Base-by-base conservation (phyloP, 371 early-diverging fungal species). In the Funneliformis caledonium region DNA sequence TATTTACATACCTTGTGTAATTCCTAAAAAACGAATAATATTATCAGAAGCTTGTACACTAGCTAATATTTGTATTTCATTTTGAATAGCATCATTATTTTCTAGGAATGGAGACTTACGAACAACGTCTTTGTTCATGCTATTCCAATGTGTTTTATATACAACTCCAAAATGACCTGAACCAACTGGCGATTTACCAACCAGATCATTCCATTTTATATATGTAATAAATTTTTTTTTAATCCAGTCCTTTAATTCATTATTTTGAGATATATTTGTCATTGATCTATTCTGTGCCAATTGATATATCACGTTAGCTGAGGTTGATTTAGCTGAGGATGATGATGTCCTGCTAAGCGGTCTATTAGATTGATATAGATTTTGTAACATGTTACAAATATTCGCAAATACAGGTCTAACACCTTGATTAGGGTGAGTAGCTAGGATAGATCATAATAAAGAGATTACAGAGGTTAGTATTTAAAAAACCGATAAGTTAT, bases 21-120 rank as follows among this genome's bases (percentile, higher is more conserved):
- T 65, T 37, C 65, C 65, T 65, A 65, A 10, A 65, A 65, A 14
- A 33, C 65, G 65, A 65, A 33, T 65, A 10, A 65, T 65, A 65
- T 65, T 65, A 2, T 65, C 37, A 65, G 33, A 65, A 5, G 16
- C 37, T 3, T 65, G 33, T 11, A 2, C 26, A 4, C 2, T 65
- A 33, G 9, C 3, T 33, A 33, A 33, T n/a, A 65, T 65, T 65
- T 65, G 10, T 65, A 65, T 31, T 10, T 65, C 65, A 3, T 65
- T 11, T 65, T 33, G 33, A 65, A 65, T 10, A 14, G 52, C 52
- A 9, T 47, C 1, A 52, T 14, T 12, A 7, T 62, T 4, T 6
- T 65, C 33, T 37, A n/a, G 33, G 31, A 65, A 12, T 26, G 14
- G 33, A 10, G 26, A 37, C 16, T 65, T 65, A 16, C 26, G 4